These are phyloP conservation scores for Tritrichomonas foetus DNA, from an alignment of 208 protist species.

Conservation along the genomic window DNA sequence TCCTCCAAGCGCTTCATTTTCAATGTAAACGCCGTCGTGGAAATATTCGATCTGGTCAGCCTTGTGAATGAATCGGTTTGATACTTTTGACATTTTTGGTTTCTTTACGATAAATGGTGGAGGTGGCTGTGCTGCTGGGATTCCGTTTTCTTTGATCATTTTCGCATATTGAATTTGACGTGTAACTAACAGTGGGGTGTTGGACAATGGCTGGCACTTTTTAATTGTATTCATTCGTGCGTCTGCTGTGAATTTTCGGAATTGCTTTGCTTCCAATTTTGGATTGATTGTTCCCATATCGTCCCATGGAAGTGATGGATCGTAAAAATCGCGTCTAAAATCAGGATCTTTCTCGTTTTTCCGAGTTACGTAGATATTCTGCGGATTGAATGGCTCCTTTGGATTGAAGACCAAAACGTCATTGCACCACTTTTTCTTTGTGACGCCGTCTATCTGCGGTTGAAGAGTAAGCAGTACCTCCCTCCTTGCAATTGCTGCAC, in stretches of 20 bases:
- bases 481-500: neutral
- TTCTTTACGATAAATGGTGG: slow-evolving; percentile 34
- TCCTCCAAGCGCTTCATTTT: neutral
- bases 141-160: slow-evolving; percentile 32
- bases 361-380: slow-evolving; percentile 1
- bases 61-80: neutral
- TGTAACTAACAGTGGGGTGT: neutral
- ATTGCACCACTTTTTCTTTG: neutral
- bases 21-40: neutral
- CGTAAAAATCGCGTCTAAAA: slow-evolving; percentile 41
- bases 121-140: slow-evolving; percentile 27
- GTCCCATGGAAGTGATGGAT: slow-evolving; percentile 7
- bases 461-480: neutral
- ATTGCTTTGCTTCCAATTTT: slow-evolving; percentile 34
- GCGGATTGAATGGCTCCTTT: slow-evolving; percentile 32
- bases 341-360: slow-evolving; percentile 41
- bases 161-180: neutral
- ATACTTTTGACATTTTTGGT: slow-evolving; percentile 4
- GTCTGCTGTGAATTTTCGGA: neutral
- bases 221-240: neutral
- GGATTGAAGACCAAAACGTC: neutral
- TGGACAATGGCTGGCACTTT: neutral
- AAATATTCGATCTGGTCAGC: neutral
- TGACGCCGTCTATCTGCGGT: neutral
- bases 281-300: neutral